Conservation (phyloP, 345 rosid species). For the Balakata baccata region DNA sequence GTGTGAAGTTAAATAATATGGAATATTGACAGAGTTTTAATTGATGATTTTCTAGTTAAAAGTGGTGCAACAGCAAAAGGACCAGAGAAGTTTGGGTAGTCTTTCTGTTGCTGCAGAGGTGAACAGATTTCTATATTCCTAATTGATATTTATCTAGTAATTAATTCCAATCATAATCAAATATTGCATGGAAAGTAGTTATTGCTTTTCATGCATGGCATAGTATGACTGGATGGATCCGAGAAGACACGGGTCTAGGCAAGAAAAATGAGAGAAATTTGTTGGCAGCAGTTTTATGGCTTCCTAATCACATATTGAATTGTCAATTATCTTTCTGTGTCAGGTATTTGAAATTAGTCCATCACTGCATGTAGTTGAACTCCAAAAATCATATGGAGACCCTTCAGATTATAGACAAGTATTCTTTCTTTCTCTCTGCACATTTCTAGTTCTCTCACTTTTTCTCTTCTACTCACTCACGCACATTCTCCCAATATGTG, state of each 20-base stretch:
- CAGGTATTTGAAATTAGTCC: slow-evolving; percentile 89
- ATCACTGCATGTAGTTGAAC: slow-evolving; percentile 73
- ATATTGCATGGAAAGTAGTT: background rate
- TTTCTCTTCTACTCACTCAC: background rate
- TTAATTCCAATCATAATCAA: slow-evolving; percentile 37
- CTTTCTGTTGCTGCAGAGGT: slow-evolving; percentile 87
- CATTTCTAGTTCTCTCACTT: background rate
- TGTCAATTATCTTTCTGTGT: slow-evolving; percentile 27
- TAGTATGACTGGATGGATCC: too few relatives aligned
- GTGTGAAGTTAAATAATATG: too few relatives aligned
- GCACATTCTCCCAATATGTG: background rate
- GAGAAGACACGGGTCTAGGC: too few relatives aligned
- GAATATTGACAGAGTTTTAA: background rate
- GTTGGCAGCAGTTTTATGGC: background rate
- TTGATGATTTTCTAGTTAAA: slow-evolving; percentile 41
- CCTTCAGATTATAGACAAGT: slow-evolving; percentile 75
- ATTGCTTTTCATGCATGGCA: slow-evolving; percentile 25
- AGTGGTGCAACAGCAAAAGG: slow-evolving; percentile 59
- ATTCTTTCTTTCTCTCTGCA: slow-evolving; percentile 18
- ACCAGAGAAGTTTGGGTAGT: slow-evolving; percentile 48
- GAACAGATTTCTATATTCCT: background rate
- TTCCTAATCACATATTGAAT: slow-evolving; percentile 42
- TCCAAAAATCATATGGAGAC: slow-evolving; percentile 82
- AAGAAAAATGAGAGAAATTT: background rate
- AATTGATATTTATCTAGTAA: slow-evolving; percentile 3